Evolutionary conservation across 108 stramenopile species (phyloP).

Genomic region (Licmophora abbreviata): DNA sequence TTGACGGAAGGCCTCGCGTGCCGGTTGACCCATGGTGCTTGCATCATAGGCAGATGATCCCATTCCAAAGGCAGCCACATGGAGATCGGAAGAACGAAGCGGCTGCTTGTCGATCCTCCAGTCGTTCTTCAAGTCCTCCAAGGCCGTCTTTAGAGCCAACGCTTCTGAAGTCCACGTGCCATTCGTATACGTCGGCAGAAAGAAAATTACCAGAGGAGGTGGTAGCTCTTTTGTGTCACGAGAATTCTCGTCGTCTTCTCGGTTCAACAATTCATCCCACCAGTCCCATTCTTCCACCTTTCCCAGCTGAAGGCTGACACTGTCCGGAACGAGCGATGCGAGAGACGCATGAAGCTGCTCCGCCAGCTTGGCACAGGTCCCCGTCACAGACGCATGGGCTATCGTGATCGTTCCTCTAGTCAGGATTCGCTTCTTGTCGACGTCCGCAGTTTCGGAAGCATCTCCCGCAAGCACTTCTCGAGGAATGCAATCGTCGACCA

Average conservation of each 20-base stretch:
- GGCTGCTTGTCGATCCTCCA: constrained; percentile 80
- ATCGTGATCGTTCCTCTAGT: constrained; percentile 53
- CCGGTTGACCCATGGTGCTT: constrained; percentile 68
- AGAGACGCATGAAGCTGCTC: constrained; percentile 16
- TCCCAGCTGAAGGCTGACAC: constrained; percentile 41
- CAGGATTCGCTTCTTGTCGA: constrained; percentile 19
- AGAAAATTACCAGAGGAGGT: constrained; percentile 41
- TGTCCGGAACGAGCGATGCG: too few relatives aligned
- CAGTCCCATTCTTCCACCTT: constrained; percentile 64
- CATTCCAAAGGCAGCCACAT: constrained; percentile 63
- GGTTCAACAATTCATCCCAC: constrained; percentile 87
- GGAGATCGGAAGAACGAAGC: constrained; percentile 32
- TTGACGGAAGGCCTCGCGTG: constrained; percentile 45
- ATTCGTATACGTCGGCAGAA: constrained; percentile 71
- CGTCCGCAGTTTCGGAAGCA: too few relatives aligned
- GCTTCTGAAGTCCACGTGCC: constrained; percentile 61
- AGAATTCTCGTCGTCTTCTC: constrained; percentile 23
- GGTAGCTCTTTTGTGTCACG: background rate
- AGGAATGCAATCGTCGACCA: too few relatives aligned
- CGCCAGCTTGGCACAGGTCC: constrained; percentile 58
- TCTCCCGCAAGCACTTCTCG: too few relatives aligned
- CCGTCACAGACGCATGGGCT: constrained; percentile 72
- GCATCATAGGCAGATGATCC: constrained; percentile 81
- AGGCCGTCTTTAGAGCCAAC: constrained; percentile 26
- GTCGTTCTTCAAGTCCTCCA: constrained; percentile 64